Conservation (phyloP, 192 early-diverging fungal genomes). For the Podila minutissima region DNA sequence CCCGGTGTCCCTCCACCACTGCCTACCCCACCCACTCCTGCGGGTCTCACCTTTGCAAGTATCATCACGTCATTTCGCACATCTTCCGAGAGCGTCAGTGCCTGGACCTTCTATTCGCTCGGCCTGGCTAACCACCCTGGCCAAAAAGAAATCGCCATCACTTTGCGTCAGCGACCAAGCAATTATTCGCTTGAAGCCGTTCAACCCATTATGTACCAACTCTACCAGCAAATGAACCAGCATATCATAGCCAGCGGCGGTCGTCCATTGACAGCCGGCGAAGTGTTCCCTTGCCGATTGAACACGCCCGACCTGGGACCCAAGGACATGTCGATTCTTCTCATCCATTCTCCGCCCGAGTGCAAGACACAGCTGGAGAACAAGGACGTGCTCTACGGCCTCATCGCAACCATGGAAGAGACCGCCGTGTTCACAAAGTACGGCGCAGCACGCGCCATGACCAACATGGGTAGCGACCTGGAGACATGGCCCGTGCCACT, state of each 20-base stretch:
- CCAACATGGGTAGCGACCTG: constrained; percentile 49
- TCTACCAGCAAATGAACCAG: constrained; percentile 34
- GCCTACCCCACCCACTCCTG: neutral
- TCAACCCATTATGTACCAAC: constrained; percentile 40
- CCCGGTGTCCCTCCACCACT: neutral
- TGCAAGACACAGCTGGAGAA: constrained; percentile 29
- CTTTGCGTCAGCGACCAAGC: constrained; percentile 32
- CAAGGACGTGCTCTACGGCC: constrained; percentile 45
- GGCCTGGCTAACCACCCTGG: constrained; percentile 24
- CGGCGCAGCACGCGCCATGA: constrained; percentile 36
- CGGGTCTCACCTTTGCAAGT: constrained; percentile 37
- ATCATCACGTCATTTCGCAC: constrained; percentile 38
- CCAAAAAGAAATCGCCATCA: constrained; percentile 47
- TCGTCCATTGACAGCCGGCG: constrained; percentile 30
- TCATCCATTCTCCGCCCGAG: constrained; percentile 41
- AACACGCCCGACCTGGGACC: constrained; percentile 22
- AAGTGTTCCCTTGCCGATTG: constrained; percentile 31
- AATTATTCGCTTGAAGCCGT: constrained; percentile 31
- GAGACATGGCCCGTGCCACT: constrained; percentile 47
- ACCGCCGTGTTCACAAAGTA: constrained; percentile 41
- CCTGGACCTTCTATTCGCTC: constrained; percentile 48
- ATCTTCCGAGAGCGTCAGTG: constrained; percentile 32
- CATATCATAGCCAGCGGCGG: constrained; percentile 23
- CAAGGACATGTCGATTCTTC: constrained; percentile 23
- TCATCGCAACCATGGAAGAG: constrained; percentile 41